phyloP scores from a whole-genome alignment of 306 rosid species.

The Trifolium repens region DNA sequence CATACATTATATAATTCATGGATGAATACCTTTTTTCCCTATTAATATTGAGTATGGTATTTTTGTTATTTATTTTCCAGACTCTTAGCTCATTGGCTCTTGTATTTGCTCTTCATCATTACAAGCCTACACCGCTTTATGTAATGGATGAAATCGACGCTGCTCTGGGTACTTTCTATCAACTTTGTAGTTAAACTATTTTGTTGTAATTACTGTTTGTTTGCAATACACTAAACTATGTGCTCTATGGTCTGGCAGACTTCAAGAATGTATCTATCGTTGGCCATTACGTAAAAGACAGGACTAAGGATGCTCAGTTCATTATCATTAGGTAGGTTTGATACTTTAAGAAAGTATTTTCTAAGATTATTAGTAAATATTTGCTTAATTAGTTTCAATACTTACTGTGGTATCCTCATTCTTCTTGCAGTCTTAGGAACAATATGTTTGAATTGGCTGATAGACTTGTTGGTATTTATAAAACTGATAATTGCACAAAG shows the following conservation, averaged over 20 bases:
- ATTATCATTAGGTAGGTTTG: conserved; percentile 79
- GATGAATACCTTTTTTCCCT: background rate
- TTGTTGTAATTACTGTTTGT: background rate
- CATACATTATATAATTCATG: conserved; percentile 13
- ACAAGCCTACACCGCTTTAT: conserved; percentile 95
- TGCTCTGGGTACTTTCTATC: conserved; percentile 66
- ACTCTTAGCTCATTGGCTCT: conserved; percentile 98
- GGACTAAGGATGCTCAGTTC: conserved; percentile 92
- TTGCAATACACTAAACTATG: conserved; percentile 35
- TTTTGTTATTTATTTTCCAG: conserved; percentile 55
- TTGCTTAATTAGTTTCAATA: background rate
- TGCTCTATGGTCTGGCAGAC: conserved; percentile 55
- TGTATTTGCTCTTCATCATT: conserved; percentile 97
- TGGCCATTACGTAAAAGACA: conserved; percentile 93
- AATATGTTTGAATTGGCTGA: conserved; percentile 98
- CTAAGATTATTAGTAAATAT: background rate
- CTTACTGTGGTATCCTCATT: conserved; percentile 25
- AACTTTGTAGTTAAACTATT: conserved; percentile 9
- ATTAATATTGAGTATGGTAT: conserved; percentile 13
- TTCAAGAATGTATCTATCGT: conserved; percentile 94
- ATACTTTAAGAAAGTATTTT: background rate
- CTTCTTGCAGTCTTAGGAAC: conserved; percentile 75
- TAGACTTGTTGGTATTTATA: conserved; percentile 91
- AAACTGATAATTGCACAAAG: conserved; percentile 94
- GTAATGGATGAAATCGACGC: conserved; percentile 99